phyloP scores from a whole-genome alignment of 2,329 filamentous ascomycete genomes.

The Chaetothyriales sp. region DNA sequence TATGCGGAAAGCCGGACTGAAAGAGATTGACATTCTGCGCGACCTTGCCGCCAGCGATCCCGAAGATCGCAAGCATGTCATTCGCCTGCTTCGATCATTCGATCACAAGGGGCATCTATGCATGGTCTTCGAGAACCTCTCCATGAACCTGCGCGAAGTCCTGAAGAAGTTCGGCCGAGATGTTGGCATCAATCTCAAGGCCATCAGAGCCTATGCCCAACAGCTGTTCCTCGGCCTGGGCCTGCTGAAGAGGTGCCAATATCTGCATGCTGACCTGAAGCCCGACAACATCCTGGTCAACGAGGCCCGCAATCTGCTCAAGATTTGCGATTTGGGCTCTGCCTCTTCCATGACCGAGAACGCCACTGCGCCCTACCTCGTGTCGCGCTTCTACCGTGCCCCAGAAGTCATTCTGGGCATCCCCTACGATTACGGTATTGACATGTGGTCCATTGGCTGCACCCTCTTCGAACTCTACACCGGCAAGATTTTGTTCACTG shows the following conservation, averaged over 20 bases:
- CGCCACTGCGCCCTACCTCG: constrained; percentile 85
- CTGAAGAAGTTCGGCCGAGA: constrained; percentile 93
- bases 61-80: constrained; percentile 80
- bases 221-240: constrained; percentile 87
- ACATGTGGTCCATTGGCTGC: constrained; percentile 97
- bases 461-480: constrained; percentile 96
- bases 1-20: constrained; percentile 78
- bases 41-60: constrained; percentile 75
- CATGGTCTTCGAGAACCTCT: constrained; percentile 89
- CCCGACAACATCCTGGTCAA: constrained; percentile 95
- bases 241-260: constrained; percentile 79
- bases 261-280: constrained; percentile 92
- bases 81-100: constrained; percentile 75
- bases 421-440: constrained; percentile 83
- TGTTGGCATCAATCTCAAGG: constrained; percentile 76
- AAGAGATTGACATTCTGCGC: constrained; percentile 84
- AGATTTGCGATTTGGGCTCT: constrained; percentile 94
- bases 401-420: constrained; percentile 97
- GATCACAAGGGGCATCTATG: constrained; percentile 92
- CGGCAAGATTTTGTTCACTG: constrained; percentile 91
- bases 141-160: constrained; percentile 84
- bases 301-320: constrained; percentile 68
- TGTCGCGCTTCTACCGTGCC: constrained; percentile 93
- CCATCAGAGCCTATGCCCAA: constrained; percentile 77
- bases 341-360: constrained; percentile 83